Base-by-base conservation (phyloP, 768 basidiomycete species). In the Lactarius deliciosus region DNA sequence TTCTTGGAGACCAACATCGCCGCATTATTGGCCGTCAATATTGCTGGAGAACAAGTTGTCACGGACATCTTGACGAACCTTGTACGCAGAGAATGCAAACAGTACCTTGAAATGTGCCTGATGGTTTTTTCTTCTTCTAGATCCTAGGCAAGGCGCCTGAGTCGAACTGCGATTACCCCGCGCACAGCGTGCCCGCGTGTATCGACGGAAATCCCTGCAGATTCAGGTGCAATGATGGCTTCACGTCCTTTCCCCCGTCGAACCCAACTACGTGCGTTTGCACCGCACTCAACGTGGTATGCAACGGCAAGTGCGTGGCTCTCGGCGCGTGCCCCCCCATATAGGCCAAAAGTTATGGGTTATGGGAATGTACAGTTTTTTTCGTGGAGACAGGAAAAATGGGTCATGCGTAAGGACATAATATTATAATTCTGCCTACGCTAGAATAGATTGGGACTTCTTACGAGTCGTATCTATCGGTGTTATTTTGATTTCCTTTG, bases 211-310 rank as follows among this genome's bases (percentile, higher is more conserved):
- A 76, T 63, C 79, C 81, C 2, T 85, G 84, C 69, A 75, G 75
- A 40, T 85, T 84, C 65, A 72, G 72, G 1, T 84, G 83, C 77
- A 78, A 71, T 43, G 74, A 82, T 68, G 82, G 82, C 73, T 83
- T 72, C 71, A 77, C 71, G 1, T 41, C 68, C 7, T 68, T 32
- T 56, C 79, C 81, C 4, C 34, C 71, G 18, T 40, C 57, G 8
- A 64, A 75, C n/a, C 80, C 81, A 9, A 80, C 74, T 1, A 63
- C 74, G 15, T 85, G 84, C 69, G 73, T 79, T n/a, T 85, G 84
- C 74, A 57, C 70, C 6, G 61, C 73, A 45, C 83, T 83, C 1
- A 73, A 73, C 61, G 77, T 70, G 3, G 76, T 80, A 58, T 86
- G 84, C 73, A 84, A 84, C 63, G 83, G 81, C 20, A 72, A 79